A percentile compares a stretch with the other conserved stretches of the same genome.
Conservation (phyloP, 2,329 filamentous ascomycete species). For the Botryotinia globosa region DNA sequence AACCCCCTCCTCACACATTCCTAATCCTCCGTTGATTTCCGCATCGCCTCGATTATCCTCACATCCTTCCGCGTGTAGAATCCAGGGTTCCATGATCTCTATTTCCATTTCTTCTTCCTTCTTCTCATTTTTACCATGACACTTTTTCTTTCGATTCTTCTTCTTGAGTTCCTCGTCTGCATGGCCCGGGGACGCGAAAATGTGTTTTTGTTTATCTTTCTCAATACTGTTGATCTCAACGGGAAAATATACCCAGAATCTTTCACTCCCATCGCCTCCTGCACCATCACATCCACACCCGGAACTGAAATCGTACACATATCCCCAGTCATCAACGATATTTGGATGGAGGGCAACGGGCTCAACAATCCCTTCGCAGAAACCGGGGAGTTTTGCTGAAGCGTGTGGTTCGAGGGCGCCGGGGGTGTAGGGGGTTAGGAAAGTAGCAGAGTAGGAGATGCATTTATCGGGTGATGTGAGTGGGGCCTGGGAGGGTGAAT, state of each 20-base stretch:
- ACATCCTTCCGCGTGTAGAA: constrained; percentile 5
- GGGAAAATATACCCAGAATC: constrained; percentile 11
- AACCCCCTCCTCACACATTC: constrained; percentile 2
- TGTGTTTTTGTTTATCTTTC: not conserved
- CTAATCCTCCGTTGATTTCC: not conserved
- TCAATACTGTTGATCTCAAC: not conserved
- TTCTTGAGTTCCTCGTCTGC: not conserved
- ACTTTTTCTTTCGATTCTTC: not conserved
- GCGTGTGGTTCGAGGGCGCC: not conserved
- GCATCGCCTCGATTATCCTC: not conserved
- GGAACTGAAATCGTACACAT: not conserved
- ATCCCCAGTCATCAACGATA: not conserved
- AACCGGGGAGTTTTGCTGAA: not conserved
- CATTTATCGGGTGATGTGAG: not conserved
- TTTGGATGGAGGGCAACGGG: not conserved
- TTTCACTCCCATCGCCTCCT: not conserved
- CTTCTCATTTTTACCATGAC: not conserved
- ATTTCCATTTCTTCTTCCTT: not conserved
- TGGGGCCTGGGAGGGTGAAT: not conserved
- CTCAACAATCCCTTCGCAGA: not conserved
- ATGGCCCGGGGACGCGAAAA: not conserved
- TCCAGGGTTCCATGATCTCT: not conserved
- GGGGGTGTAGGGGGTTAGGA: not conserved
- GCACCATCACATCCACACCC: not conserved
- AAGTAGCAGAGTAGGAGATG: not conserved